phyloP scores from a whole-genome alignment of 805 yeast species.

The Metschnikowia peoriensis region DNA sequence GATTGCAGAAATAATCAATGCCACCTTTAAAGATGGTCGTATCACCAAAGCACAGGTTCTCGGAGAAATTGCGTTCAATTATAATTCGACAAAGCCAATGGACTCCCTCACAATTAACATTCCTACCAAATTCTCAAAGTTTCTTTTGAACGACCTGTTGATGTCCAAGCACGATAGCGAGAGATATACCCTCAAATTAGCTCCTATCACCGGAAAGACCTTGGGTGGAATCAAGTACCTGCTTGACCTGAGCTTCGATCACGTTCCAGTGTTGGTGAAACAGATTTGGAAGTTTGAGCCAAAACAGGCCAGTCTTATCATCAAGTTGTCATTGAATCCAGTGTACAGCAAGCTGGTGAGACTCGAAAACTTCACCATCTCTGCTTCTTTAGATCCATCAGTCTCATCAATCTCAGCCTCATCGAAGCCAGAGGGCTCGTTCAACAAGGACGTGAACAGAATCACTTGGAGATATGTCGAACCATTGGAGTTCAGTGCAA shows the following conservation, averaged over 20 bases:
- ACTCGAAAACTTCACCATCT: constrained; percentile 58
- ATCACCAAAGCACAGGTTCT: constrained; percentile 58
- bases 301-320: constrained; percentile 80
- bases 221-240: constrained; percentile 81
- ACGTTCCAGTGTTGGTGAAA: constrained; percentile 65
- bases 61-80: constrained; percentile 87
- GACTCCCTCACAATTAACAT: constrained; percentile 36
- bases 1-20: constrained; percentile 81
- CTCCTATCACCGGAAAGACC: constrained; percentile 57
- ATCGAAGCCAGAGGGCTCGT: constrained; percentile 89
- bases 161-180: constrained; percentile 28
- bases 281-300: constrained; percentile 91
- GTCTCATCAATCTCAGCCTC: constrained; percentile 71
- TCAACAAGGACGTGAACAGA: constrained; percentile 80
- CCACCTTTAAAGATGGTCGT: constrained; percentile 66
- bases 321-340: constrained; percentile 61
- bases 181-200: constrained; percentile 45
- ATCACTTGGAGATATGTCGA: constrained; percentile 74
- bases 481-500: constrained; percentile 46
- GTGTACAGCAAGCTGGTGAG: constrained; percentile 39
- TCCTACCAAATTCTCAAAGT: constrained; percentile 50
- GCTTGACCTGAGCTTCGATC: constrained; percentile 40
- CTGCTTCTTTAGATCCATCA: constrained; percentile 57
- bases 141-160: constrained; percentile 41
- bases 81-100: constrained; percentile 34